phyloP scores from a whole-genome alignment of 495 filamentous ascomycete species.

The Cairneyella variabilis region DNA sequence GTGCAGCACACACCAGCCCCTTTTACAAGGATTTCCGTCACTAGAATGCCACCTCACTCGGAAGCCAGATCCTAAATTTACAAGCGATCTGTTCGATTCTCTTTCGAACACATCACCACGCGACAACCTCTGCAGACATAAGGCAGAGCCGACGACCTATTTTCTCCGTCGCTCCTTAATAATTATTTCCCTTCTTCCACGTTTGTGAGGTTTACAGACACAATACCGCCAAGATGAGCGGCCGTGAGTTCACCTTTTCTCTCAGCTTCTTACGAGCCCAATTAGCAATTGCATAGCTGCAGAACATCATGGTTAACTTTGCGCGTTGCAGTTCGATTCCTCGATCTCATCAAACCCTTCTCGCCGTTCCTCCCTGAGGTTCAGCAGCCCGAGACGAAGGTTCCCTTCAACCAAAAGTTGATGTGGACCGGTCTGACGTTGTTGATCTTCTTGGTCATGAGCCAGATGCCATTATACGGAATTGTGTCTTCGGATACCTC shows the following conservation, averaged over 20 bases:
- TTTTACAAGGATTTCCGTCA: too few species aligned
- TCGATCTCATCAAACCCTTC: conserved; percentile 99
- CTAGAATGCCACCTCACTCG: too few species aligned
- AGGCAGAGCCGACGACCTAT: conserved; percentile 20
- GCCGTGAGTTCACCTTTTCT: conserved; percentile 41
- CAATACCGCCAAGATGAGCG: conserved; percentile 50
- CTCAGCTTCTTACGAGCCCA: conserved; percentile 7
- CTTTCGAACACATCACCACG: conserved; percentile 23
- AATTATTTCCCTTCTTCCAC: conserved; percentile 22
- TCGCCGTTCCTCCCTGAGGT: conserved; percentile 98
- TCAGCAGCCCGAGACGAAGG: conserved; percentile 91
- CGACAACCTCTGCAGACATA: conserved; percentile 21
- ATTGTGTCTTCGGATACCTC: conserved; percentile 96
- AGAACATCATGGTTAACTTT: conserved; percentile 23
- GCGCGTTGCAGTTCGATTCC: conserved; percentile 77
- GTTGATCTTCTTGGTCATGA: conserved; percentile 99
- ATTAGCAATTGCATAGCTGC: conserved; percentile 11
- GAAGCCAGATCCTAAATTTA: conserved; percentile 5
- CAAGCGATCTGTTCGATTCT: conserved; percentile 23
- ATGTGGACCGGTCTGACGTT: conserved; percentile 99
- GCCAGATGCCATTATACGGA: conserved; percentile 96
- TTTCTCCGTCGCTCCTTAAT: conserved; percentile 25
- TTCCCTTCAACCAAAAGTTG: conserved; percentile 97
- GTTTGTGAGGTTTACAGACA: conserved; percentile 29
- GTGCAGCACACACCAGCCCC: too few species aligned